A percentile compares a stretch with the other conserved stretches of the same genome.
Conservation (phyloP, 1,284 basidiomycete species). For the Puccinia brachypodii region DNA sequence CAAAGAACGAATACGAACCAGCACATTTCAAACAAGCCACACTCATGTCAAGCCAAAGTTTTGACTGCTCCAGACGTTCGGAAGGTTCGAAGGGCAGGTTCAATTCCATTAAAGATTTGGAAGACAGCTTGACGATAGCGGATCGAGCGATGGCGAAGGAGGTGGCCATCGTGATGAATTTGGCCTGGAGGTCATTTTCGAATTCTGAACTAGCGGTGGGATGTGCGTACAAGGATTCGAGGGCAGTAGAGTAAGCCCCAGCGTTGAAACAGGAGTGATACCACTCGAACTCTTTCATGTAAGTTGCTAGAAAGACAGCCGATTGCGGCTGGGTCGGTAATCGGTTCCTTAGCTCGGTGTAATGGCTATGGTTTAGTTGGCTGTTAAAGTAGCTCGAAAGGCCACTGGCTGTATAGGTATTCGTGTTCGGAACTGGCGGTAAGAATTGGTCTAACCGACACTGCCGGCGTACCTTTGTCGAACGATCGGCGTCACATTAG, state of each 20-base stretch:
- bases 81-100: background rate
- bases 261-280: slow-evolving; percentile 44
- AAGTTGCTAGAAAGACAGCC: slow-evolving; percentile 9
- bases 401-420: slow-evolving; percentile 2
- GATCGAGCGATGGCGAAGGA: slow-evolving; percentile 35
- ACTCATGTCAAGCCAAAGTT: slow-evolving; percentile 36
- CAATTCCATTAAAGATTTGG: background rate
- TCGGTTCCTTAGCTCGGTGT: slow-evolving; percentile 13
- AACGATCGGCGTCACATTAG: background rate
- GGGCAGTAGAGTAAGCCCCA: background rate
- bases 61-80: slow-evolving; percentile 33
- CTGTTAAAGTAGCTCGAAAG: slow-evolving; percentile 32
- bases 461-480: slow-evolving; percentile 38
- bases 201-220: background rate
- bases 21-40: slow-evolving; percentile 44
- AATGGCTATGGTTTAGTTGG: slow-evolving; percentile 9
- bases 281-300: slow-evolving; percentile 38
- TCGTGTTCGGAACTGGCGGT: background rate
- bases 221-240: slow-evolving; percentile 7
- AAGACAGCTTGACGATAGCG: slow-evolving; percentile 31
- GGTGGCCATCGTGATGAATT: slow-evolving; percentile 36
- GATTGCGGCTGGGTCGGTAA: slow-evolving; percentile 38
- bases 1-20: slow-evolving; percentile 12
- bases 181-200: slow-evolving; percentile 1
- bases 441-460: slow-evolving; percentile 18